Percentiles rank a stretch among this genome's conserved stretches.
These are phyloP conservation scores for Parasarocladium wereldwijsianum DNA, from an alignment of 2,329 filamentous ascomycete genomes.

Conservation along the genomic window DNA sequence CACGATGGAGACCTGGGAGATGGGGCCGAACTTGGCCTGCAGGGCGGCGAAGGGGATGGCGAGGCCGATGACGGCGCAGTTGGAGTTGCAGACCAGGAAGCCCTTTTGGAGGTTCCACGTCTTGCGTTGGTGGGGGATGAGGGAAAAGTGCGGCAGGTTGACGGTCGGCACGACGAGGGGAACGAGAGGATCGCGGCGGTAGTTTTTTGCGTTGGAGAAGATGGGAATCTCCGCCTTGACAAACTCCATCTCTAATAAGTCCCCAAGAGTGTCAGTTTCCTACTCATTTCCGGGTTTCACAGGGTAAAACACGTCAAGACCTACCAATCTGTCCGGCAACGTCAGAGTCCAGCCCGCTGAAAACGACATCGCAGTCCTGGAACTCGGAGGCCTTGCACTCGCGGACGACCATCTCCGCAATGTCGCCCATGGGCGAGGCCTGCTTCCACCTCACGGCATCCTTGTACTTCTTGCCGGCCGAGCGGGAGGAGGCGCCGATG, in stretches of 20 bases:
- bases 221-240: conserved; percentile 75
- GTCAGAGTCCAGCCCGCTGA: conserved; percentile 83
- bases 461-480: conserved; percentile 85
- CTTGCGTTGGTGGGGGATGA: conserved; percentile 78
- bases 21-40: conserved; percentile 70
- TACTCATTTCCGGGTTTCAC: not conserved
- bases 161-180: conserved; percentile 92
- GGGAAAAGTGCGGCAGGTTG: conserved; percentile 73
- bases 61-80: conserved; percentile 86
- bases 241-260: conserved; percentile 65
- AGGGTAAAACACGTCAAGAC: conserved; percentile 13
- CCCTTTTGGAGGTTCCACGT: conserved; percentile 63
- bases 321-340: conserved; percentile 82
- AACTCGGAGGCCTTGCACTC: conserved; percentile 76
- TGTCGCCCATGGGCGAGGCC: conserved; percentile 61
- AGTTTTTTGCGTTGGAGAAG: conserved; percentile 98
- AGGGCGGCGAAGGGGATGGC: conserved; percentile 91
- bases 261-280: not conserved
- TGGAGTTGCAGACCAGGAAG: conserved; percentile 94
- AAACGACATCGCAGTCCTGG: conserved; percentile 80
- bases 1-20: conserved; percentile 63
- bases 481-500: conserved; percentile 77
- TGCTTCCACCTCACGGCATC: conserved; percentile 96
- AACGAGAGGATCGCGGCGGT: conserved; percentile 77
- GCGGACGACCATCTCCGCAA: conserved; percentile 72